phyloP scores from a whole-genome alignment of 129 eudicot species.

The Flaveria sonorensis region DNA sequence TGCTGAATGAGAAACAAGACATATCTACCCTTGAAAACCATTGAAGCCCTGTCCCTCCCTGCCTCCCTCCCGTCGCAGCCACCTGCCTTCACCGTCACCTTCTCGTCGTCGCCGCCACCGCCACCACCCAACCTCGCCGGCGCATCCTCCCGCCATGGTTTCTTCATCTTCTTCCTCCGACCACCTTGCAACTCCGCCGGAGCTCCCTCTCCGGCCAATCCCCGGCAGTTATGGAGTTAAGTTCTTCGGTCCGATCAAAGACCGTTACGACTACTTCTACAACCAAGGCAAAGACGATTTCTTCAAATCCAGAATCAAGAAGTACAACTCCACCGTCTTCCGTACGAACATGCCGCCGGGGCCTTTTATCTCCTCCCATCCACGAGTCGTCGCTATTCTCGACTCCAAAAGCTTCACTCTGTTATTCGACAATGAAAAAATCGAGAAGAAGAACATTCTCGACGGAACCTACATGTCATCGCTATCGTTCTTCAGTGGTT shows the following conservation, averaged over 20 bases:
- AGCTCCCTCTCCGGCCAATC: slow-evolving; percentile 48
- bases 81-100: no score
- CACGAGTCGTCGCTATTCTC: slow-evolving; percentile 52
- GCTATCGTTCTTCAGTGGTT: no score
- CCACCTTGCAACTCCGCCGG: no score
- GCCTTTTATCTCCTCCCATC: slow-evolving; percentile 32
- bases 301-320: slow-evolving; percentile 52
- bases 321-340: slow-evolving; percentile 58
- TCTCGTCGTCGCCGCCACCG: no score
- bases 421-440: slow-evolving; percentile 59
- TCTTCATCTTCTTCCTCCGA: slow-evolving; percentile 18
- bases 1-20: no score
- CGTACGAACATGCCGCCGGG: slow-evolving; percentile 50
- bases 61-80: no score
- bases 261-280: slow-evolving; percentile 60
- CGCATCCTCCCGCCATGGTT: no score
- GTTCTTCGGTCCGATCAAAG: slow-evolving; percentile 57
- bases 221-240: slow-evolving; percentile 66
- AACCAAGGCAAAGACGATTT: slow-evolving; percentile 60
- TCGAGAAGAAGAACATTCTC: no score
- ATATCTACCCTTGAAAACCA: no score
- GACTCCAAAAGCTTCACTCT: slow-evolving; percentile 57
- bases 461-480: no score
- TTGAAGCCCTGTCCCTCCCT: no score
- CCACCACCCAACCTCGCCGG: no score